Evolutionary conservation across 2,329 filamentous ascomycete genomes (phyloP).

Genomic region (Delphinella strobiligena): DNA sequence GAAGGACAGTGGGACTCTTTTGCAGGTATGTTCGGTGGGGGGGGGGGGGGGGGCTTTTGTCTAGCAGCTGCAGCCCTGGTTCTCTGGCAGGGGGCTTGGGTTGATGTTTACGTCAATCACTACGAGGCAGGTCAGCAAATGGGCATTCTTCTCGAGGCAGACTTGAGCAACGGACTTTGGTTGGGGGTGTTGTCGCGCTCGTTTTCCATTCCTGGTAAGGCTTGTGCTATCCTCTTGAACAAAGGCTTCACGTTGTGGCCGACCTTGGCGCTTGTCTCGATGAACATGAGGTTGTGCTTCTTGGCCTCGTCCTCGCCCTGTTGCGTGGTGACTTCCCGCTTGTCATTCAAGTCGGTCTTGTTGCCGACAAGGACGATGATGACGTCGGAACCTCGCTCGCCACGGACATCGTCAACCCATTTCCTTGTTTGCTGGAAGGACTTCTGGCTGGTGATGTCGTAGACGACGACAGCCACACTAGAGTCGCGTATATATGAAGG

Average conservation of each 20-base stretch:
- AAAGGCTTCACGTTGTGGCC: constrained; percentile 97
- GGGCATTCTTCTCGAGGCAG: neutral
- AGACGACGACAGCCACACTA: constrained; percentile 94
- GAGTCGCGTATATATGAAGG: constrained; percentile 98
- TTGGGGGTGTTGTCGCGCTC: constrained; percentile 64
- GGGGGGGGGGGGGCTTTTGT: too few species aligned
- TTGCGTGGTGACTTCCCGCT: constrained; percentile 89
- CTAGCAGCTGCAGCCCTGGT: constrained; percentile 10
- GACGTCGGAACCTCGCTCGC: constrained; percentile 93
- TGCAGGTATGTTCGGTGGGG: too few species aligned
- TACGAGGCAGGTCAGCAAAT: constrained; percentile 1
- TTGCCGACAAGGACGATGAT: constrained; percentile 98
- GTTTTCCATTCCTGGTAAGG: constrained; percentile 93
- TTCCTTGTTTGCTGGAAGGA: constrained; percentile 98
- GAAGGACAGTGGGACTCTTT: neutral
- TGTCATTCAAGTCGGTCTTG: constrained; percentile 98
- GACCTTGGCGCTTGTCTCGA: constrained; percentile 95
- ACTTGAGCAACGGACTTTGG: constrained; percentile 55
- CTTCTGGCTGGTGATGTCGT: constrained; percentile 93
- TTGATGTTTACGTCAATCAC: constrained; percentile 13
- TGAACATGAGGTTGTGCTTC: constrained; percentile 97
- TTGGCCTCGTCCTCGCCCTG: constrained; percentile 97
- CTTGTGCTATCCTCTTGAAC: constrained; percentile 96
- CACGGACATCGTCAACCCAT: constrained; percentile 97
- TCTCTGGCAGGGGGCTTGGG: constrained; percentile 8